Conservation (phyloP, 495 filamentous ascomycete species). For the Evernia prunastri region DNA sequence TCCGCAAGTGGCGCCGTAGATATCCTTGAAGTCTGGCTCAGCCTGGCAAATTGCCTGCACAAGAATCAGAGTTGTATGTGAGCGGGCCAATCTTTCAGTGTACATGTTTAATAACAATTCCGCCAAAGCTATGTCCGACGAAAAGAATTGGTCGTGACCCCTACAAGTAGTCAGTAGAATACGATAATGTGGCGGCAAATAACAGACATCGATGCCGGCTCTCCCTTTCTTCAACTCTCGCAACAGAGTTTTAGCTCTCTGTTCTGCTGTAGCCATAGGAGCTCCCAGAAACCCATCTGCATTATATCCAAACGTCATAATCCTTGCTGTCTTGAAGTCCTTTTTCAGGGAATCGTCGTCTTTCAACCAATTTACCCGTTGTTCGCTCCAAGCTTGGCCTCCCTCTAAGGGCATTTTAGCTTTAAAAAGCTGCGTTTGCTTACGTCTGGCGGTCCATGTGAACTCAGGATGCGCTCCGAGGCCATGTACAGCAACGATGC, state of each 20-base stretch:
- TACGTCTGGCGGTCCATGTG: slow-evolving; percentile 1
- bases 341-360: slow-evolving; percentile 4
- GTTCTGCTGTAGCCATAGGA: slow-evolving; percentile 8
- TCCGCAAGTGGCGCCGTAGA: background rate
- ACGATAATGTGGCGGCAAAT: background rate
- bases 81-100: background rate
- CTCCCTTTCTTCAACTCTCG: slow-evolving; percentile 3
- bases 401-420: background rate
- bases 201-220: slow-evolving; percentile 5
- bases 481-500: slow-evolving; percentile 8
- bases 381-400: slow-evolving; percentile 1
- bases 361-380: slow-evolving; percentile 4
- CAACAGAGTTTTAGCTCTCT: slow-evolving; percentile 4
- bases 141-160: slow-evolving; percentile 4
- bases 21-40: background rate
- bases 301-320: slow-evolving; percentile 9
- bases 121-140: slow-evolving; percentile 9
- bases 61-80: background rate
- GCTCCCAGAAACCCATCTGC: slow-evolving; percentile 7
- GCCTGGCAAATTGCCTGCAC: background rate
- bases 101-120: slow-evolving; percentile 10
- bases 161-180: slow-evolving; percentile 1
- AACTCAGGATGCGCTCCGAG: slow-evolving; percentile 7
- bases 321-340: slow-evolving; percentile 4
- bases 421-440: slow-evolving; percentile 1